Evolutionary conservation across 169 alveolate genomes (phyloP).

Genomic region (Cyclospora cayetanensis): DNA sequence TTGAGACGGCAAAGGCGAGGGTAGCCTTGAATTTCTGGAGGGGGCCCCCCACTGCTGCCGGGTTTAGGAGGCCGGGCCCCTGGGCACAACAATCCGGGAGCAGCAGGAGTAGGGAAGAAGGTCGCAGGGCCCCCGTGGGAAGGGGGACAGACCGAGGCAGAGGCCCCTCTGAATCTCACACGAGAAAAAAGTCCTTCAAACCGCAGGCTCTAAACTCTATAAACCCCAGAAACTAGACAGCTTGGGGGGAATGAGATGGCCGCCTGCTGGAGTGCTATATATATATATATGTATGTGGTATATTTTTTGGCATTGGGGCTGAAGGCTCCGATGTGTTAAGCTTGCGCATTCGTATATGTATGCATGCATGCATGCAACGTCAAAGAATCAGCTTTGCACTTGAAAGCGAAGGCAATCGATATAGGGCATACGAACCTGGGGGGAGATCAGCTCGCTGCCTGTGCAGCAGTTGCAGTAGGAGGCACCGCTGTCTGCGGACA

Average conservation of each 20-base stretch:
- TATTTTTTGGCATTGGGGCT: too few species aligned
- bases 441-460: slow-evolving; percentile 35
- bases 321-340: not conserved
- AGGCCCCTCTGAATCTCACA: not conserved
- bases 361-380: not conserved
- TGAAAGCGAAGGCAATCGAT: not conserved
- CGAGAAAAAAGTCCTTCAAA: not conserved
- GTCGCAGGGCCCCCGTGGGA: not conserved
- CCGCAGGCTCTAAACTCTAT: not conserved
- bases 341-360: not conserved
- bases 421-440: not conserved
- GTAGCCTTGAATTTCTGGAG: not conserved
- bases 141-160: not conserved
- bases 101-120: slow-evolving; percentile 32
- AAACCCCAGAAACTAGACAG: not conserved
- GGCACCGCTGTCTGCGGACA: slow-evolving; percentile 7
- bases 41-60: not conserved
- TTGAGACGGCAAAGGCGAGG: slow-evolving; percentile 17
- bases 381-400: not conserved
- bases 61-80: not conserved
- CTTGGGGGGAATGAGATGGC: not conserved
- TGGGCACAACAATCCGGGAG: slow-evolving; percentile 29
- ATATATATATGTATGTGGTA: not conserved
- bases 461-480: slow-evolving; percentile 33
- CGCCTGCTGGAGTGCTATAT: too few species aligned